Conservation (phyloP, 345 rosid species). For the Rhodamnia rubescens region DNA sequence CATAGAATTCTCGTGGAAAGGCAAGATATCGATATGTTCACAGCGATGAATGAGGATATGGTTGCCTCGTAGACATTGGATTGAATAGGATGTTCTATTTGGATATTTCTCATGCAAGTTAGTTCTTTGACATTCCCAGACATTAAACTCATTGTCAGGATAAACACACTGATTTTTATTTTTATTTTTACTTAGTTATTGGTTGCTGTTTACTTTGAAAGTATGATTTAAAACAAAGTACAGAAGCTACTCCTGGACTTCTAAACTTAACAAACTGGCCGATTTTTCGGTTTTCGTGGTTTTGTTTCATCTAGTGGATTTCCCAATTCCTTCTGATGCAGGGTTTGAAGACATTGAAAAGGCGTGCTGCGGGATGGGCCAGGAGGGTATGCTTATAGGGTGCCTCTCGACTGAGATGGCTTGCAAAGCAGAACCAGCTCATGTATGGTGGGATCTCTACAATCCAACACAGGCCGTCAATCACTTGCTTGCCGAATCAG, state of each 20-base stretch:
- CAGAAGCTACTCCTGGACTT: neutral
- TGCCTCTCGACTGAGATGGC: constrained; percentile 45
- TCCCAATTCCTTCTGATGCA: constrained; percentile 1
- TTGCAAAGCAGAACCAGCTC: constrained; percentile 27
- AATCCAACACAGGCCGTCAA: constrained; percentile 43
- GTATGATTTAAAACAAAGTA: neutral
- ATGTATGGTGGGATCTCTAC: constrained; percentile 70
- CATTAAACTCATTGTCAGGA: neutral
- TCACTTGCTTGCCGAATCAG: constrained; percentile 40
- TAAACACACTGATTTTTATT: neutral
- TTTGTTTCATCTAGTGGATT: neutral
- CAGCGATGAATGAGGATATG: neutral
- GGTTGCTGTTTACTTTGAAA: neutral
- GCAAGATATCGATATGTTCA: neutral
- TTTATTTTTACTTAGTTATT: neutral
- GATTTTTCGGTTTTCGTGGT: neutral
- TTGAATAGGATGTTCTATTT: neutral
- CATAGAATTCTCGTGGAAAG: neutral
- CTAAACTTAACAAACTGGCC: neutral
- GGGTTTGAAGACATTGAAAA: constrained; percentile 29
- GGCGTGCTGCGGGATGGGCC: constrained; percentile 54
- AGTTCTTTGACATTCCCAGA: neutral
- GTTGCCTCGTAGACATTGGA: neutral
- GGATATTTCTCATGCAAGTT: neutral
- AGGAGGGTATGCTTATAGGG: constrained; percentile 29